Evolutionary conservation across 148 eudicot species (phyloP).

Genomic region (Vaccinium corymbosum): DNA sequence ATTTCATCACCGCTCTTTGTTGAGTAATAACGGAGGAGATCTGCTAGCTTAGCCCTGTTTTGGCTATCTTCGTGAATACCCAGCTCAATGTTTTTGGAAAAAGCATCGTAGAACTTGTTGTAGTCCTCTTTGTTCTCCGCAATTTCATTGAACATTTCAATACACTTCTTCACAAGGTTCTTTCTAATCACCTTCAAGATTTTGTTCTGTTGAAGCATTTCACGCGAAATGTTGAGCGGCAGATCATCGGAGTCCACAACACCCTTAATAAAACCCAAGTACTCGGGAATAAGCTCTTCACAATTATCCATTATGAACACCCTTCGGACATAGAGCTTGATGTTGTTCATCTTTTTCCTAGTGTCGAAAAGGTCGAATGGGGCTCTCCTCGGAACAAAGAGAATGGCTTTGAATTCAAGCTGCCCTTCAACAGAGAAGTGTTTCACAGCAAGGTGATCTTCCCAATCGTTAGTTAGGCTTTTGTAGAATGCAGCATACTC

Average conservation of each 20-base stretch:
- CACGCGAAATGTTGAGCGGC: background rate
- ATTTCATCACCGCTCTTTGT: constrained; percentile 11
- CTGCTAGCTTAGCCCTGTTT: constrained; percentile 4
- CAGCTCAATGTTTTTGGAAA: constrained; percentile 10
- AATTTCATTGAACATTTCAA: constrained; percentile 12
- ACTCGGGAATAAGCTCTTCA: constrained; percentile 12
- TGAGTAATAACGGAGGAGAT: constrained; percentile 1
- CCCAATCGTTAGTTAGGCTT: constrained; percentile 14
- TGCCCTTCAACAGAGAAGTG: constrained; percentile 7
- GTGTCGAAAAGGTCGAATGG: constrained; percentile 8
- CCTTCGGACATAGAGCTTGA: constrained; percentile 9
- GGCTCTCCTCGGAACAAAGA: constrained; percentile 6
- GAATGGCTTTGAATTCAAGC: constrained; percentile 13
- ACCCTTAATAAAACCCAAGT: constrained; percentile 6
- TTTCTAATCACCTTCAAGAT: constrained; percentile 10
- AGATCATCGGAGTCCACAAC: constrained; percentile 11
- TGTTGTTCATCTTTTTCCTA: constrained; percentile 3
- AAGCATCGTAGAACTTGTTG: constrained; percentile 6
- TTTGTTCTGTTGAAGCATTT: constrained; percentile 14
- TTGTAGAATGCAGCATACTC: constrained; percentile 6
- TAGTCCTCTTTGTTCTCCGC: constrained; percentile 13
- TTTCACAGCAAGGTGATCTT: constrained; percentile 16
- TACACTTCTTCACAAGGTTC: constrained; percentile 14
- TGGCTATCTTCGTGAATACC: constrained; percentile 8
- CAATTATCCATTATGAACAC: constrained; percentile 17